A percentile compares a stretch with the other conserved stretches of the same genome.
These are phyloP conservation scores for Agarophyton chilense DNA, from an alignment of 23 red algal species.

Conservation along the genomic window DNA sequence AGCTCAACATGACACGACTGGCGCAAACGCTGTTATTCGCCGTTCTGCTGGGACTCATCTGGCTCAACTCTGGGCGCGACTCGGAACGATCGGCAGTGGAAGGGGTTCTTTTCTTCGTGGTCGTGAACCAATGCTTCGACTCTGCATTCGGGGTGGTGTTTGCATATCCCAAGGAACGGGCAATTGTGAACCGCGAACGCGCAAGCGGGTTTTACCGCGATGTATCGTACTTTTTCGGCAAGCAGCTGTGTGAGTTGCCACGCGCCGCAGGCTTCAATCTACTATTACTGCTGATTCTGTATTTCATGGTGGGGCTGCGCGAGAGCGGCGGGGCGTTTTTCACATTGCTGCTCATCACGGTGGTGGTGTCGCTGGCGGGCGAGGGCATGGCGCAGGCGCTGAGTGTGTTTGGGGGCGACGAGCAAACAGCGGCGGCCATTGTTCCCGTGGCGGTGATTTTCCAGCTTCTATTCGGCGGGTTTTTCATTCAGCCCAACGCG, in stretches of 20 bases:
- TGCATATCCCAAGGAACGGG: slow-evolving; percentile 78
- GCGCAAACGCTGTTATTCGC: slow-evolving; percentile 84
- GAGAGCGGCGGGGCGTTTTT: slow-evolving; percentile 73
- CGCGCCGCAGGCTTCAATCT: slow-evolving; percentile 67
- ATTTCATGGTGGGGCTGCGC: slow-evolving; percentile 92
- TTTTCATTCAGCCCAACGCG: slow-evolving; percentile 77
- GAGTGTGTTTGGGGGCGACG: slow-evolving; percentile 57
- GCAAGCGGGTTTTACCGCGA: slow-evolving; percentile 88
- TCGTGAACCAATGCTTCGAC: slow-evolving; percentile 86
- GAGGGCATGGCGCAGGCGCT: slow-evolving; percentile 74
- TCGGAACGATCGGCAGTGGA: slow-evolving; percentile 47
- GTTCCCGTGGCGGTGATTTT: slow-evolving; percentile 82
- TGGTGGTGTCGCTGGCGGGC: slow-evolving; percentile 56
- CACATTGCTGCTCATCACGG: slow-evolving; percentile 51
- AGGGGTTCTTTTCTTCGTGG: slow-evolving; percentile 86
- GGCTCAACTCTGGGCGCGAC: slow-evolving; percentile 60
- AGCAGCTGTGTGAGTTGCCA: slow-evolving; percentile 68
- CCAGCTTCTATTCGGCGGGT: slow-evolving; percentile 89
- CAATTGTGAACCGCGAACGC: slow-evolving; percentile 84
- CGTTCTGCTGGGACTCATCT: slow-evolving; percentile 84
- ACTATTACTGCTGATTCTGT: slow-evolving; percentile 72
- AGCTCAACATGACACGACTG: slow-evolving; percentile 69
- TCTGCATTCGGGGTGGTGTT: slow-evolving; percentile 71
- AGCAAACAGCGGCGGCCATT: slow-evolving; percentile 79
- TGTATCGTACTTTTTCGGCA: slow-evolving; percentile 84